phyloP scores from a whole-genome alignment of 352 stramenopile species.

The Thraustochytrium striatum region DNA sequence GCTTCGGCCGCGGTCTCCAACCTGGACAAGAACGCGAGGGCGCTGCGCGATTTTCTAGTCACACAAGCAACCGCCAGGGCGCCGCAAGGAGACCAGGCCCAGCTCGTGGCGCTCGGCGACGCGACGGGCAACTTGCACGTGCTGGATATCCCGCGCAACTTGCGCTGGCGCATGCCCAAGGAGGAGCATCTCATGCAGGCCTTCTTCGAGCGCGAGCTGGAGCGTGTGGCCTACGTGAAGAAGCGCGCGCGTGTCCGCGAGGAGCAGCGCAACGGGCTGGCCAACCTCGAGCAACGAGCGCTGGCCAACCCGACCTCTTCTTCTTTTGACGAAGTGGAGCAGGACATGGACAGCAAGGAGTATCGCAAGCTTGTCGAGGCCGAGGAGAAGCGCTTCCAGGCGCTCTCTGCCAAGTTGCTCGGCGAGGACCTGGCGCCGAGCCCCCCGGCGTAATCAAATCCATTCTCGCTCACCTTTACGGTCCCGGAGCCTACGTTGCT shows the following conservation, averaged over 20 bases:
- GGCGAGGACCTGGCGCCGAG: conserved; percentile 10
- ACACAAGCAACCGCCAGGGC: conserved; percentile 50
- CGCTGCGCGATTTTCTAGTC: conserved; percentile 54
- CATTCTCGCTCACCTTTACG: no score
- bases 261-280: background rate
- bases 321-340: background rate
- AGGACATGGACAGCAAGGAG: conserved; percentile 17
- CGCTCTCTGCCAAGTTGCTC: conserved; percentile 21
- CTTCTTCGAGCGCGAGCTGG: conserved; percentile 81
- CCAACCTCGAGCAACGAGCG: background rate
- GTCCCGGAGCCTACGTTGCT: no score
- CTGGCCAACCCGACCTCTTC: background rate
- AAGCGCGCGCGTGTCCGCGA: background rate
- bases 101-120: conserved; percentile 82
- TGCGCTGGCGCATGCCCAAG: conserved; percentile 71
- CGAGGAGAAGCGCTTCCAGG: conserved; percentile 42
- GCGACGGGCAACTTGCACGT: conserved; percentile 85
- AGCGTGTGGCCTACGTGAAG: conserved; percentile 40
- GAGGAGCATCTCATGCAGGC: conserved; percentile 72
- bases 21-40: background rate
- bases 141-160: conserved; percentile 77
- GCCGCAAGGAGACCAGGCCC: conserved; percentile 64
- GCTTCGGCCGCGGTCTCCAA: background rate
- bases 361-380: conserved; percentile 23
- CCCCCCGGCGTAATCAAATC: no score